phyloP scores from a whole-genome alignment of 2,329 filamentous ascomycete genomes.

The Kalmusia sp. region DNA sequence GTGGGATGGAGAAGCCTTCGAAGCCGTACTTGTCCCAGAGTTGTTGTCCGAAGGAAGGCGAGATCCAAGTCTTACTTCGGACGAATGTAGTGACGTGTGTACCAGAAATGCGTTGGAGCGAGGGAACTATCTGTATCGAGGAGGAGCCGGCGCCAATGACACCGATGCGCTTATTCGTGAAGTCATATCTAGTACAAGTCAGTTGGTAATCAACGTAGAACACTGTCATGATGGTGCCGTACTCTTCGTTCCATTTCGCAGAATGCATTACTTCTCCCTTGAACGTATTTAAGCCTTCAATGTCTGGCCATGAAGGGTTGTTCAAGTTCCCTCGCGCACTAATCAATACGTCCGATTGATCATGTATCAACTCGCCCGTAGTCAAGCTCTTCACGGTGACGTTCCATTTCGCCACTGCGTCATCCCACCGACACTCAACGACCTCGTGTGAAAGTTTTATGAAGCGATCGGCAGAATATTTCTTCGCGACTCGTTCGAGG shows the following conservation, averaged over 20 bases:
- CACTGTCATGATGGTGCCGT: background rate
- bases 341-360: slow-evolving; percentile 38
- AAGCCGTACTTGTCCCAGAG: slow-evolving; percentile 45
- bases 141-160: slow-evolving; percentile 46
- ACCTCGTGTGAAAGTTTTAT: slow-evolving; percentile 47
- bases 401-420: slow-evolving; percentile 43
- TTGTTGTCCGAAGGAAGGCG: slow-evolving; percentile 37
- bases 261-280: slow-evolving; percentile 46
- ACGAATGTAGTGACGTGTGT: slow-evolving; percentile 41
- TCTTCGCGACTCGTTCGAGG: slow-evolving; percentile 41
- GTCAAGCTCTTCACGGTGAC: slow-evolving; percentile 42
- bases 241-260: slow-evolving; percentile 44
- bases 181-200: slow-evolving; percentile 33
- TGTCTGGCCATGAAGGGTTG: slow-evolving; percentile 41
- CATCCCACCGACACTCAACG: slow-evolving; percentile 42
- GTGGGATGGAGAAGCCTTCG: slow-evolving; percentile 35
- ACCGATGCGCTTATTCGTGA: slow-evolving; percentile 40
- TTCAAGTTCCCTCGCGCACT: slow-evolving; percentile 43
- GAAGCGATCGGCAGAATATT: slow-evolving; percentile 47
- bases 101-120: slow-evolving; percentile 44
- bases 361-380: slow-evolving; percentile 33
- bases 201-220: background rate
- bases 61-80: slow-evolving; percentile 46
- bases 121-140: slow-evolving; percentile 51
- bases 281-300: slow-evolving; percentile 39